Base-by-base conservation (phyloP, 768 basidiomycete species). In the Artomyces pyxidatus region DNA sequence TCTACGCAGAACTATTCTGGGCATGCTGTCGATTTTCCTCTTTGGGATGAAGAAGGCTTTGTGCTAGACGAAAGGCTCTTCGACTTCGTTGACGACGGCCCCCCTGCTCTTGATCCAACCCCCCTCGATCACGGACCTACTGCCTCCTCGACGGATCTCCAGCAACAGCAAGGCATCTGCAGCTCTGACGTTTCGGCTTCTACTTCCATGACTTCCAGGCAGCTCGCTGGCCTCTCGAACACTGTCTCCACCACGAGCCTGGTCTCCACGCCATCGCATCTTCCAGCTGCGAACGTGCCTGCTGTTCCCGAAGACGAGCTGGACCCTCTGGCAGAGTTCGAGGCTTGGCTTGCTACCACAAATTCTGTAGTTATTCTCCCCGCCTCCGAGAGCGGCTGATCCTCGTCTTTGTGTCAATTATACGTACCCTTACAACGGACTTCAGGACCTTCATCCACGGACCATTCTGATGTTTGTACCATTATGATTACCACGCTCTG, bases 41-140 rank as follows among this genome's bases (percentile, higher is more conserved):
- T 14, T 17, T 35, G 35, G 11, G 54, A 55, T 19, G 58, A 63
- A 9, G 63, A 65, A 21, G 59, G 61, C 25, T 68, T 69, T 47
- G 56, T 62, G 29, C 51, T 71, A 27, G 68, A 71, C 43, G 60
- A 61, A 19, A 59, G 61, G 26, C 54, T 61, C 46, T 64, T 64
- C 43, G 62, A 71, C 45, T 51, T 65, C 40, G 30, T 56, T 9
- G 35, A 25, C 29, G 19, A 35, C 40, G 49, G 45, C 30, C n/a
- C n/a, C n/a, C n/a, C n/a, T n/a, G n/a, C n/a, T n/a, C n/a, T n/a
- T n/a, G n/a, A n/a, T n/a, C n/a, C n/a, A n/a, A n/a, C n/a, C n/a
- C n/a, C n/a, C n/a, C n/a, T n/a, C n/a, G n/a, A n/a, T n/a, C n/a
- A n/a, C n/a, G n/a, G n/a, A n/a, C n/a, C n/a, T n/a, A n/a, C n/a